Conservation (phyloP, 1,284 basidiomycete species). For the Papiliotrema flavescens region DNA sequence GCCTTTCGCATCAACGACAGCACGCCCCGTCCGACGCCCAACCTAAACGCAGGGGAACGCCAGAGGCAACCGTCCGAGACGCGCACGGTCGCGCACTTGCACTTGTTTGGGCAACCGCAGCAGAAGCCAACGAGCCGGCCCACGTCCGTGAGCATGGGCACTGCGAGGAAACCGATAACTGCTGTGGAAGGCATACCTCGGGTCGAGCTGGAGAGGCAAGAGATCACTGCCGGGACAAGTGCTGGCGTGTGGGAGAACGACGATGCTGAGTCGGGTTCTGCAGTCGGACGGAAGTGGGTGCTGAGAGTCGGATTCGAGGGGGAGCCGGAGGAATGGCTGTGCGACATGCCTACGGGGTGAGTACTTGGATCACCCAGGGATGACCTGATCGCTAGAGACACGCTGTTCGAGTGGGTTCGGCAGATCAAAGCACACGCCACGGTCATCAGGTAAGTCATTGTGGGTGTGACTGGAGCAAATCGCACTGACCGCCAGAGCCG, state of each 20-base stretch:
- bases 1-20: slow-evolving; percentile 17
- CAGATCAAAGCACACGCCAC: slow-evolving; percentile 34
- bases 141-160: background rate
- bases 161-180: background rate
- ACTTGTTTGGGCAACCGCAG: slow-evolving; percentile 11
- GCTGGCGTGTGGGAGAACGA: slow-evolving; percentile 18
- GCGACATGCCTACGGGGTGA: slow-evolving; percentile 32
- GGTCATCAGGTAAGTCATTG: slow-evolving; percentile 24
- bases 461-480: background rate
- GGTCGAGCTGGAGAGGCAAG: slow-evolving; percentile 16
- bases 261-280: background rate
- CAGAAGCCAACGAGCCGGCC: background rate
- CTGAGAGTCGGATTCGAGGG: slow-evolving; percentile 15
- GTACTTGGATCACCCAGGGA: background rate
- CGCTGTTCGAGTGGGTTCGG: slow-evolving; percentile 32
- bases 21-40: slow-evolving; percentile 8
- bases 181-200: background rate
- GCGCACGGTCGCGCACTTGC: slow-evolving; percentile 19
- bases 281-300: slow-evolving; percentile 14
- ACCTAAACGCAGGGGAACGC: background rate
- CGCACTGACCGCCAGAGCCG: slow-evolving; percentile 18
- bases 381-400: slow-evolving; percentile 11
- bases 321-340: slow-evolving; percentile 24
- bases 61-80: background rate
- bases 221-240: slow-evolving; percentile 6